phyloP scores from a whole-genome alignment of 208 protist species.

The Trypanosoma scelopori region DNA sequence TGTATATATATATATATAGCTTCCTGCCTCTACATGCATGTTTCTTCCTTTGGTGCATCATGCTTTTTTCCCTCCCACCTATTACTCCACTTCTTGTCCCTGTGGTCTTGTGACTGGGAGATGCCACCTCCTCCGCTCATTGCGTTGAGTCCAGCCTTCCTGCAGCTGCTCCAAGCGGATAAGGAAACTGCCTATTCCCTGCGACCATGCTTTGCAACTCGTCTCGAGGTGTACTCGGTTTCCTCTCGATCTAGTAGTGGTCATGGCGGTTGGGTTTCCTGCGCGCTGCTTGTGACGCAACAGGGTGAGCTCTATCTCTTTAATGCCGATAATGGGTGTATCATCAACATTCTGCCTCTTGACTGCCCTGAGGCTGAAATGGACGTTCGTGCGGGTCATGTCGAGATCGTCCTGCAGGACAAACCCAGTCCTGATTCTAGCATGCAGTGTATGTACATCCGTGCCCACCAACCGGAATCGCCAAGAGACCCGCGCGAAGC shows the following conservation, averaged over 20 bases:
- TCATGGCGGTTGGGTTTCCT: conserved; percentile 2
- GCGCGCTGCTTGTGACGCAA: conserved; percentile 11
- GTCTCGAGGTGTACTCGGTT: conserved; percentile 17
- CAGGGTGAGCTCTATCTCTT: conserved; percentile 16
- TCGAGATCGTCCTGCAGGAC: conserved; percentile 12
- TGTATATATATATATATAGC: too few species aligned
- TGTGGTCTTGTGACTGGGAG: not conserved
- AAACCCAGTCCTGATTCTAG: not conserved
- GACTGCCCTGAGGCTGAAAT: too few species aligned
- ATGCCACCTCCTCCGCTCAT: conserved; percentile 4
- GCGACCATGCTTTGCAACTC: conserved; percentile 15
- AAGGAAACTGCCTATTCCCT: conserved; percentile 12
- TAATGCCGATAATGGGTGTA: not conserved
- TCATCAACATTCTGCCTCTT: conserved; percentile 18
- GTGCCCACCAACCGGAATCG: conserved; percentile 1
- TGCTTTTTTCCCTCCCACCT: conserved; percentile 15
- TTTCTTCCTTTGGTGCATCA: conserved; percentile 9
- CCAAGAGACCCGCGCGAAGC: not conserved
- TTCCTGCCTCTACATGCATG: not conserved
- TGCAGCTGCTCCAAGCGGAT: conserved; percentile 4
- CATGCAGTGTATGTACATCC: conserved; percentile 16
- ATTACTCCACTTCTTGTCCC: conserved; percentile 21
- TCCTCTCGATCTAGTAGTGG: not conserved
- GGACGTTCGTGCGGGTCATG: not conserved
- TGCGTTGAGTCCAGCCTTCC: conserved; percentile 11